phyloP scores from a whole-genome alignment of 306 rosid genomes.

The Glycine soja region DNA sequence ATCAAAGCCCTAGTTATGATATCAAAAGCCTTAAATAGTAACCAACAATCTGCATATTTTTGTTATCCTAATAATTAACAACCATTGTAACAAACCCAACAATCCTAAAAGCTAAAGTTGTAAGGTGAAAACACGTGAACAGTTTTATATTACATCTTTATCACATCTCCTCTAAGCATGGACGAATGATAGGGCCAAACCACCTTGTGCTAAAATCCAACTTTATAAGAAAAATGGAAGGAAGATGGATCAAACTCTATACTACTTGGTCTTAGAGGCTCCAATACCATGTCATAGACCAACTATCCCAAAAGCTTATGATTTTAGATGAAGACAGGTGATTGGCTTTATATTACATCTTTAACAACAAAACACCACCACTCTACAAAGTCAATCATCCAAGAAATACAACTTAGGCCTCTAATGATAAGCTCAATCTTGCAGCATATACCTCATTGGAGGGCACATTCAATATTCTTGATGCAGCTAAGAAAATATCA shows the following conservation, averaged over 20 bases:
- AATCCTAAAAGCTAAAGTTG: background rate
- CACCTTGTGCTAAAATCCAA: background rate
- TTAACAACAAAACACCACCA: conserved; percentile 28
- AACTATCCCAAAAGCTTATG: background rate
- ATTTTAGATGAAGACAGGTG: background rate
- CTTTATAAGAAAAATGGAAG: background rate
- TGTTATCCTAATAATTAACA: background rate
- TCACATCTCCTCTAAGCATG: background rate
- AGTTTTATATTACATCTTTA: background rate
- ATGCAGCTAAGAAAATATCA: conserved; percentile 93
- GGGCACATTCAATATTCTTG: conserved; percentile 75
- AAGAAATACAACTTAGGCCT: conserved; percentile 7
- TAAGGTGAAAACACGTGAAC: background rate
- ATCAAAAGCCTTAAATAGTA: background rate
- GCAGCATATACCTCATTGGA: conserved; percentile 68
- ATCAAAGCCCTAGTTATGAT: background rate
- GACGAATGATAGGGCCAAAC: too few species aligned
- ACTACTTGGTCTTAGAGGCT: background rate
- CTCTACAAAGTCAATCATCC: conserved; percentile 28
- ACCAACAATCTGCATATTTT: background rate
- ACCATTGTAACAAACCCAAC: background rate
- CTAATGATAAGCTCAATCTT: conserved; percentile 40
- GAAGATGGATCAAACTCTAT: background rate
- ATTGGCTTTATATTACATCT: background rate
- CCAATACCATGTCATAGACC: background rate